These are phyloP conservation scores for Marasmius tenuissimus DNA, from an alignment of 1,284 basidiomycete species.

Conservation along the genomic window DNA sequence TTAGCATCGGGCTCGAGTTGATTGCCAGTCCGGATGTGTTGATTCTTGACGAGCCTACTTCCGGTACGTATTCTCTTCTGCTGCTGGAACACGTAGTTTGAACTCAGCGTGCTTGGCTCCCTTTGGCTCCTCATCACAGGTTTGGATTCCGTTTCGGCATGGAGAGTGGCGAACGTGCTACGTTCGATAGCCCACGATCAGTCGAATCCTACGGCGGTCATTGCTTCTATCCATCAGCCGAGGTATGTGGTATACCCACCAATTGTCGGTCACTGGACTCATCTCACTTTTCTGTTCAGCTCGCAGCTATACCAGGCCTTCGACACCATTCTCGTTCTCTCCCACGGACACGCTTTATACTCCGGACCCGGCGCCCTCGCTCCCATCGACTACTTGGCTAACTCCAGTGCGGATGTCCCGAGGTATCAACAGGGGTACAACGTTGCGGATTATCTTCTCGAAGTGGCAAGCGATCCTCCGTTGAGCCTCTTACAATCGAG, in stretches of 20 bases:
- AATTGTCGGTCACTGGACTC: background rate
- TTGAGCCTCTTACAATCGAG: conserved; percentile 39
- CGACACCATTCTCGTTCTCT: conserved; percentile 77
- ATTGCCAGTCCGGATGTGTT: conserved; percentile 80
- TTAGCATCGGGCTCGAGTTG: conserved; percentile 83
- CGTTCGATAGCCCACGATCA: conserved; percentile 71
- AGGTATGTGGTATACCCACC: conserved; percentile 40
- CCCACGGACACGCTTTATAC: conserved; percentile 80
- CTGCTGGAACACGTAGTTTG: background rate
- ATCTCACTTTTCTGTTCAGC: conserved; percentile 29
- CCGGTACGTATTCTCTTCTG: conserved; percentile 41
- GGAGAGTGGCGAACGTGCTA: conserved; percentile 76
- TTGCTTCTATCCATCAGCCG: conserved; percentile 88
- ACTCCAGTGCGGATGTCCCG: conserved; percentile 27
- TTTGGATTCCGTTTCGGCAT: conserved; percentile 85
- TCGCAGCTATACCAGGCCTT: conserved; percentile 86
- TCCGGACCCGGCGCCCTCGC: conserved; percentile 71
- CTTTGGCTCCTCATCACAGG: too few species aligned
- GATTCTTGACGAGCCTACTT: conserved; percentile 83
- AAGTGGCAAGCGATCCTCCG: conserved; percentile 73
- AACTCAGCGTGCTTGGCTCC: conserved; percentile 8
- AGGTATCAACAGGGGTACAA: conserved; percentile 75
- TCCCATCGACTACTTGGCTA: conserved; percentile 64
- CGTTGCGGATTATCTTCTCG: conserved; percentile 86
- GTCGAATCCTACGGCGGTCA: conserved; percentile 72